These are phyloP conservation scores for Osmanthus fragrans DNA, from an alignment of 257 asterid genomes.

Conservation along the genomic window DNA sequence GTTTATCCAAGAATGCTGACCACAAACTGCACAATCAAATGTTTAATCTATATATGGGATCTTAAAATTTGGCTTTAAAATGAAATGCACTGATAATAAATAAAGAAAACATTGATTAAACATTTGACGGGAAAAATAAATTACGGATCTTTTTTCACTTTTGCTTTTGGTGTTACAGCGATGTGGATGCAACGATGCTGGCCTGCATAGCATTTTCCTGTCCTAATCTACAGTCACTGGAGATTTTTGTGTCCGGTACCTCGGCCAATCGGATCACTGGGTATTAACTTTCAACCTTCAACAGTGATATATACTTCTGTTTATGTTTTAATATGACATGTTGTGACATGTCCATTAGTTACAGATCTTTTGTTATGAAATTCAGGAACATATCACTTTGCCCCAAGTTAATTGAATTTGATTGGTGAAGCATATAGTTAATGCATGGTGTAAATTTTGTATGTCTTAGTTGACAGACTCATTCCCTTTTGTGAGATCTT, in stretches of 20 bases:
- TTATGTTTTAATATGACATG: not conserved
- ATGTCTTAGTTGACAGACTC: too few species aligned
- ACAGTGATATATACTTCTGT: slow-evolving; percentile 3
- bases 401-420: not conserved
- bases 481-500: not conserved
- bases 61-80: not conserved
- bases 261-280: slow-evolving; percentile 82
- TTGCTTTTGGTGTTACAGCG: slow-evolving; percentile 61
- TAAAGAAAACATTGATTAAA: not conserved
- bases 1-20: slow-evolving; percentile 1
- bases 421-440: not conserved
- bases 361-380: not conserved
- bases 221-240: slow-evolving; percentile 75
- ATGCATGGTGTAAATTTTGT: too few species aligned
- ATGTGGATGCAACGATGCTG: slow-evolving; percentile 77
- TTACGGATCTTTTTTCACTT: slow-evolving; percentile 22
- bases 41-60: slow-evolving; percentile 1
- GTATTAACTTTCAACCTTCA: slow-evolving; percentile 36
- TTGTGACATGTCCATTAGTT: not conserved
- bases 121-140: not conserved
- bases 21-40: not conserved
- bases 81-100: not conserved
- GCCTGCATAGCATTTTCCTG: slow-evolving; percentile 98
- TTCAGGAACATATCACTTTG: not conserved
- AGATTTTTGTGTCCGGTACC: slow-evolving; percentile 58